Conservation (phyloP, 345 rosid species). For the Odontarrhena argentea region DNA sequence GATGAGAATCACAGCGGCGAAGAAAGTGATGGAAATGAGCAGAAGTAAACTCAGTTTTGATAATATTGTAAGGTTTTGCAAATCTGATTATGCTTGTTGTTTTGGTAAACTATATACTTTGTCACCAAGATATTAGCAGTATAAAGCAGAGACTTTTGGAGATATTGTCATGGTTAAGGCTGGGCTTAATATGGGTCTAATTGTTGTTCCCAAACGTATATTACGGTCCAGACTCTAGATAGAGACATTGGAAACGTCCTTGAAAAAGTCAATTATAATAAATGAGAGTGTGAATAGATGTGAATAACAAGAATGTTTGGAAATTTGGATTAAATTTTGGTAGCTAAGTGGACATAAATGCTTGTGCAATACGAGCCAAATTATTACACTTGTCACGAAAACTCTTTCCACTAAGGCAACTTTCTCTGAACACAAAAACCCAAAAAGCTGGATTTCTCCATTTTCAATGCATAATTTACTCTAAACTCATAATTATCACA, state of each 20-base stretch:
- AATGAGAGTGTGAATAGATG: background rate
- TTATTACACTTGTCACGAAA: constrained; percentile 42
- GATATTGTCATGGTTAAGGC: background rate
- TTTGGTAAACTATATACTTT: constrained; percentile 17
- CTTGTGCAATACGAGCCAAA: constrained; percentile 41
- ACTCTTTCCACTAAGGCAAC: constrained; percentile 35
- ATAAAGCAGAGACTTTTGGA: background rate
- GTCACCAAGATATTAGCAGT: background rate
- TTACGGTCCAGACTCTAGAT: background rate
- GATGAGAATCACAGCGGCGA: constrained; percentile 40
- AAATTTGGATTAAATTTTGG: background rate
- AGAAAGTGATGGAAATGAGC: constrained; percentile 24
- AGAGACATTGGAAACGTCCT: background rate
- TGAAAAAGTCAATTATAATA: constrained; percentile 8
- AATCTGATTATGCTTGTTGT: constrained; percentile 18
- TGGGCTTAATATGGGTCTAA: background rate
- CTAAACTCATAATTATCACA: constrained; percentile 15
- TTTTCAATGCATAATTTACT: constrained; percentile 34
- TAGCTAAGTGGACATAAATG: constrained; percentile 31
- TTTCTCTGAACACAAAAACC: constrained; percentile 20
- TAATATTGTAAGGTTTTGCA: constrained; percentile 27
- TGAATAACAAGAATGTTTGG: constrained; percentile 36
- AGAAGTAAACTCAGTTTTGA: constrained; percentile 25
- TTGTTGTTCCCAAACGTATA: background rate
- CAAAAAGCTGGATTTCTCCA: constrained; percentile 38